phyloP scores from a whole-genome alignment of 495 filamentous ascomycete species.

The Lophiostoma macrostomum region DNA sequence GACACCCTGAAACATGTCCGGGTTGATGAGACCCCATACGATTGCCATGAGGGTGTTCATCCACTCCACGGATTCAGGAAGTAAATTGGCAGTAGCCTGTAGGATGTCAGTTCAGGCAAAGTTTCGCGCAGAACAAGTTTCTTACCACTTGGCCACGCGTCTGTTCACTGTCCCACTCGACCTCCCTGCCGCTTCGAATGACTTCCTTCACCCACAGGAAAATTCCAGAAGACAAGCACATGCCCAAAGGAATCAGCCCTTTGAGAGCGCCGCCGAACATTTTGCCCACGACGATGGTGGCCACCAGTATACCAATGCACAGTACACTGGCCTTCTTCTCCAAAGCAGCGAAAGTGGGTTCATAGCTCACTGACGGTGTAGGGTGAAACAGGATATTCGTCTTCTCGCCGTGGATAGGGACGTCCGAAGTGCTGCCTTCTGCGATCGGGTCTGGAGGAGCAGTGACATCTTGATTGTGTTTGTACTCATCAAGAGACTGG shows the following conservation, averaged over 20 bases:
- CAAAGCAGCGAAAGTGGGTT: slow-evolving; percentile 75
- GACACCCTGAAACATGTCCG: slow-evolving; percentile 80
- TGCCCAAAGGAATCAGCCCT: slow-evolving; percentile 68
- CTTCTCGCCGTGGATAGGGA: slow-evolving; percentile 92
- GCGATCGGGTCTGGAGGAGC: slow-evolving; percentile 85
- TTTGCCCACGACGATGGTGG: slow-evolving; percentile 73
- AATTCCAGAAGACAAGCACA: slow-evolving; percentile 68
- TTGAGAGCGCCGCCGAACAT: slow-evolving; percentile 73
- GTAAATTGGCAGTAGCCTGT: slow-evolving; percentile 73
- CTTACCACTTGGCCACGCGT: slow-evolving; percentile 75
- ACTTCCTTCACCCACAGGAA: slow-evolving; percentile 89
- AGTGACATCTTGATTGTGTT: slow-evolving; percentile 79
- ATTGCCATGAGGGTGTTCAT: slow-evolving; percentile 81
- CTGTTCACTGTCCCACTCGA: slow-evolving; percentile 87
- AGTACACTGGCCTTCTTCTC: slow-evolving; percentile 68
- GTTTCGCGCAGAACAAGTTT: no score
- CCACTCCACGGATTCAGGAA: slow-evolving; percentile 94
- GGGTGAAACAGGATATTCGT: slow-evolving; percentile 96
- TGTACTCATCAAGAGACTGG: slow-evolving; percentile 71
- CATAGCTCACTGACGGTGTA: slow-evolving; percentile 79
- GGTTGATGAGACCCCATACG: slow-evolving; percentile 86
- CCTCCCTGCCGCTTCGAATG: slow-evolving; percentile 71
- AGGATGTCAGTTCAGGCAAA: not conserved
- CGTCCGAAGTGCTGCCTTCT: slow-evolving; percentile 77
- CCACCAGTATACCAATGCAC: slow-evolving; percentile 64